phyloP scores from a whole-genome alignment of 1,284 basidiomycete genomes.

The Rhodotorula sp. region DNA sequence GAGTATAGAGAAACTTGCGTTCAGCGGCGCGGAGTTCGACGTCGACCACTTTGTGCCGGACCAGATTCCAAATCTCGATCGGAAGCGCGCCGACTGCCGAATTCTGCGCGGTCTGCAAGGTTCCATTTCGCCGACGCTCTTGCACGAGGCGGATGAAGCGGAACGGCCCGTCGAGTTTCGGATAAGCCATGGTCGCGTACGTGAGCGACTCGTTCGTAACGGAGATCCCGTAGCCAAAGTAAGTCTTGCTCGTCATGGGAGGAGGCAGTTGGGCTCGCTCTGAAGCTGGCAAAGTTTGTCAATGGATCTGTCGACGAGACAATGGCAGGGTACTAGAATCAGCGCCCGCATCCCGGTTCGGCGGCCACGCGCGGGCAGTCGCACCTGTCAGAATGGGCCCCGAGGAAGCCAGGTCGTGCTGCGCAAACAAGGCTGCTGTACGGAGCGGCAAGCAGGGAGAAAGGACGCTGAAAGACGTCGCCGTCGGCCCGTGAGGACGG shows the following conservation, averaged over 20 bases:
- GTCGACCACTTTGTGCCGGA: neutral
- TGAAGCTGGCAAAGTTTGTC: too few species aligned
- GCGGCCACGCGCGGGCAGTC: too few species aligned
- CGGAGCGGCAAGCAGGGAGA: too few species aligned
- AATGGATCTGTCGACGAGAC: too few species aligned
- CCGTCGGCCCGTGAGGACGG: too few species aligned
- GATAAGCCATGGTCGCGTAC: neutral
- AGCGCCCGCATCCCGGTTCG: too few species aligned
- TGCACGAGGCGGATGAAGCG: neutral
- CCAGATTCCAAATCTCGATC: neutral
- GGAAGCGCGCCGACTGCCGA: neutral
- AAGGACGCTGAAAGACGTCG: too few species aligned
- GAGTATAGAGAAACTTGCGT: neutral
- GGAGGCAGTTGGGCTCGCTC: too few species aligned
- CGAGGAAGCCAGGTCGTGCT: too few species aligned
- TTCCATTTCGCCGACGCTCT: rapidly evolving
- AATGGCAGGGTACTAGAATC: too few species aligned
- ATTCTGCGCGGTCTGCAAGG: neutral
- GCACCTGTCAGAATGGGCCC: too few species aligned
- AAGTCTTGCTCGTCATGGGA: neutral
- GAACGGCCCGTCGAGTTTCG: neutral
- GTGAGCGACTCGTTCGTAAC: neutral
- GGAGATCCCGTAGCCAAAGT: neutral
- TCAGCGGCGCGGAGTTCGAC: neutral
- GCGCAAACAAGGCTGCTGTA: too few species aligned